These are phyloP conservation scores for Sporothrix pallida DNA, from an alignment of 2,329 filamentous ascomycete species.

Conservation along the genomic window DNA sequence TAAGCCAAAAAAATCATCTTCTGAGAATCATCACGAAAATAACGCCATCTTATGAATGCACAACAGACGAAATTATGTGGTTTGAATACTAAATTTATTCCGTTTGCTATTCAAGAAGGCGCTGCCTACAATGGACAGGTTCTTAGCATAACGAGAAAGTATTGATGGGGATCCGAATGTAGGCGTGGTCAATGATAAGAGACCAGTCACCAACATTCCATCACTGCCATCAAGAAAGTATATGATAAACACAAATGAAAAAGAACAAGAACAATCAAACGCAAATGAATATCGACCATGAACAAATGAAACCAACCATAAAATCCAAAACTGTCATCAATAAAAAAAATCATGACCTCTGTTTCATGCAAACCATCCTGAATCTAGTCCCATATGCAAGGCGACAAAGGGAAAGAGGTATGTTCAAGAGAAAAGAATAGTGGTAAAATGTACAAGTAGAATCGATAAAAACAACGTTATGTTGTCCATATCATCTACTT, in stretches of 20 bases:
- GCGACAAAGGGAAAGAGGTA: neutral
- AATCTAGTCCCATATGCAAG: neutral
- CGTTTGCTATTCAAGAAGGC: conserved; percentile 28
- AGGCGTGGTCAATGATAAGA: neutral
- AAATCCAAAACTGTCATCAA: neutral
- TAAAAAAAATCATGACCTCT: neutral
- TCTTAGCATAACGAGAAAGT: conserved; percentile 27
- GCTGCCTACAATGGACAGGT: conserved; percentile 21
- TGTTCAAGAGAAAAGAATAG: neutral
- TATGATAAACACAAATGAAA: neutral
- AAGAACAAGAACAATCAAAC: neutral
- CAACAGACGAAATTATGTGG: neutral
- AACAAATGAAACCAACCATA: neutral
- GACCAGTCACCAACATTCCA: neutral
- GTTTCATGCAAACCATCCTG: conserved; percentile 8
- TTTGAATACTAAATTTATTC: neutral
- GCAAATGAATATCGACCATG: neutral
- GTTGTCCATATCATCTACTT: neutral
- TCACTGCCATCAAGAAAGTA: conserved; percentile 12
- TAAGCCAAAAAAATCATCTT: too few species aligned
- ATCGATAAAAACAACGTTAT: neutral
- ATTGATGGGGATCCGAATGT: conserved; percentile 14
- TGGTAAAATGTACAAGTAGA: neutral
- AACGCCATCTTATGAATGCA: neutral
- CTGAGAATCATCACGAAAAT: neutral